Percentiles rank a stretch among this genome's conserved stretches.
phyloP scores from a whole-genome alignment of 371 early-diverging fungal species.

The Mucor piriformis region DNA sequence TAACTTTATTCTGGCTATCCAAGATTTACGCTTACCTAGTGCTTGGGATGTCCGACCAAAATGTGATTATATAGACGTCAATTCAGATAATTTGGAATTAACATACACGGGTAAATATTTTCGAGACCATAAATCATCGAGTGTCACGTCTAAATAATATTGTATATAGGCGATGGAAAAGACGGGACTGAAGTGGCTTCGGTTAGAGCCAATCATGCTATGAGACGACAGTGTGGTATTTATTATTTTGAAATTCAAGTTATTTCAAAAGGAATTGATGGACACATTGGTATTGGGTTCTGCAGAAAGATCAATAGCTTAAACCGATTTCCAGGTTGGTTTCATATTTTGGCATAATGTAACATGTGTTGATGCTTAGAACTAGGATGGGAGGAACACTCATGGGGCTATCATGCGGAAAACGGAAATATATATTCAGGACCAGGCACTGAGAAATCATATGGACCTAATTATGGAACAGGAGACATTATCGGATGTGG shows the following conservation, averaged over 20 bases:
- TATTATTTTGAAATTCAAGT: constrained; percentile 91
- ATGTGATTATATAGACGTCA: constrained; percentile 54
- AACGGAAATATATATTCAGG: constrained; percentile 86
- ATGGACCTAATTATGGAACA: constrained; percentile 89
- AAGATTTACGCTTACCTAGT: constrained; percentile 56
- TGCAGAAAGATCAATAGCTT: constrained; percentile 56
- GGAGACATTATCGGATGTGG: constrained; percentile 95
- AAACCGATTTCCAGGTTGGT: constrained; percentile 68
- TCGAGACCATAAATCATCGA: background rate
- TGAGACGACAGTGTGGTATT: constrained; percentile 84
- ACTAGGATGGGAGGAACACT: constrained; percentile 67
- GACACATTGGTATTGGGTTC: constrained; percentile 92
- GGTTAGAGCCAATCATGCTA: constrained; percentile 77
- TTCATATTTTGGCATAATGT: background rate
- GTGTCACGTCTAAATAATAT: background rate
- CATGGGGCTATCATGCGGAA: constrained; percentile 93
- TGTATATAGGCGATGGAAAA: constrained; percentile 71
- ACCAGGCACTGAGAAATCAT: constrained; percentile 77
- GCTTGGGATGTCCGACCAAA: constrained; percentile 68
- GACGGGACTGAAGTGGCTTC: constrained; percentile 82
- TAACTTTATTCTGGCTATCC: constrained; percentile 17
- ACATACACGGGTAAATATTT: constrained; percentile 55
- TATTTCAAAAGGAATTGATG: constrained; percentile 88
- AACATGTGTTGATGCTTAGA: background rate
- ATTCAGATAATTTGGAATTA: constrained; percentile 54